Evolutionary conservation across 768 basidiomycete species (phyloP).

Genomic region (Agrocybe praecox): DNA sequence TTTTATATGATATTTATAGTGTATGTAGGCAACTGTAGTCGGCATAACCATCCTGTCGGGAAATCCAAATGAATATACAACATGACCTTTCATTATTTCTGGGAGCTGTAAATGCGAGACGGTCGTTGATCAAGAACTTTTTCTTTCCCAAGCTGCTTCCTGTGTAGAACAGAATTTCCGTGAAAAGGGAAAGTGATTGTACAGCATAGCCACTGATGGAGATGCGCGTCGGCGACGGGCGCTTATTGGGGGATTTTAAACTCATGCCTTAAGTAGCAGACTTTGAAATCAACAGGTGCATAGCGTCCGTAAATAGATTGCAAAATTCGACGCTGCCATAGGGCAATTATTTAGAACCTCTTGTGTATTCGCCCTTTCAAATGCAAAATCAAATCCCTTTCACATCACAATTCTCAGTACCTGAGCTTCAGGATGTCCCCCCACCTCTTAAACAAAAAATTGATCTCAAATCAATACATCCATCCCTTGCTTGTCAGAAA

Average conservation of each 20-base stretch:
- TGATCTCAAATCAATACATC: not conserved
- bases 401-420: not conserved
- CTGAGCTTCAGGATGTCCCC: conserved; percentile 10
- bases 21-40: conserved; percentile 10
- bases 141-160: conserved; percentile 18
- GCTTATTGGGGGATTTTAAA: conserved; percentile 7
- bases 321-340: no score
- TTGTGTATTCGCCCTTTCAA: not conserved
- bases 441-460: not conserved
- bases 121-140: conserved; percentile 13
- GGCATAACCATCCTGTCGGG: conserved; percentile 7
- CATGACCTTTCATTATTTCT: conserved; percentile 9
- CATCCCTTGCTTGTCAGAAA: conserved; percentile 4
- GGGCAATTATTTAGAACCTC: not conserved
- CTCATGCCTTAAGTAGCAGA: no score
- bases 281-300: no score
- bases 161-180: no score
- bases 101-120: conserved; percentile 13
- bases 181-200: conserved; percentile 1
- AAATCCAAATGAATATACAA: conserved; percentile 11
- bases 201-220: conserved; percentile 25
- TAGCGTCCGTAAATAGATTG: no score
- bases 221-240: conserved; percentile 22
- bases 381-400: not conserved
- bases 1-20: not conserved